phyloP scores from a whole-genome alignment of 208 protist species.

The Trypanosoma caninum region DNA sequence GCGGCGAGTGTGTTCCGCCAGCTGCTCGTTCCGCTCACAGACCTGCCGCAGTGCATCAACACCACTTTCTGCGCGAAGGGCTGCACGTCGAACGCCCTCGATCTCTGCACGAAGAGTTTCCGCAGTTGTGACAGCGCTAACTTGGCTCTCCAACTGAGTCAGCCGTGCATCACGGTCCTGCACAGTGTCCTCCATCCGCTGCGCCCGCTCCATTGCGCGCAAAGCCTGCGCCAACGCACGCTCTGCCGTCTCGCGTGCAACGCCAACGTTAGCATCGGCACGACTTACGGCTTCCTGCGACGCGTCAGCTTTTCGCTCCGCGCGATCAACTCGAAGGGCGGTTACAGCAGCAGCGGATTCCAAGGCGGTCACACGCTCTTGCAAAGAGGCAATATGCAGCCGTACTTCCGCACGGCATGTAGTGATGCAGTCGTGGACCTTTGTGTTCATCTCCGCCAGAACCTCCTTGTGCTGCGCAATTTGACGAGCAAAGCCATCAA shows the following conservation, averaged over 20 bases:
- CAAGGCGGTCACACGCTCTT: slow-evolving; percentile 64
- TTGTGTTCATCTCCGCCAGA: slow-evolving; percentile 40
- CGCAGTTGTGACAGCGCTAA: slow-evolving; percentile 42
- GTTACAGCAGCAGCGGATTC: slow-evolving; percentile 51
- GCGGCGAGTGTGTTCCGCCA: slow-evolving; percentile 31
- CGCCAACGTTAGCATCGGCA: slow-evolving; percentile 32
- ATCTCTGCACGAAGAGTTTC: slow-evolving; percentile 62
- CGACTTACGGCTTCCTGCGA: slow-evolving; percentile 39
- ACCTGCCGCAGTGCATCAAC: slow-evolving; percentile 46
- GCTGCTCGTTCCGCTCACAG: slow-evolving; percentile 44
- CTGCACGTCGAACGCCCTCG: slow-evolving; percentile 53
- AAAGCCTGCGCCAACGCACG: slow-evolving; percentile 24
- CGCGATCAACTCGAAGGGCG: slow-evolving; percentile 53
- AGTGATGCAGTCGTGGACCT: slow-evolving; percentile 44
- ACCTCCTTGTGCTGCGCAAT: slow-evolving; percentile 28
- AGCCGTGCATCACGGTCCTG: slow-evolving; percentile 63
- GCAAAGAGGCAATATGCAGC: slow-evolving; percentile 33
- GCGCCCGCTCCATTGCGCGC: slow-evolving; percentile 41
- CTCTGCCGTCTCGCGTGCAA: slow-evolving; percentile 36
- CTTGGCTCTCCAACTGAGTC: slow-evolving; percentile 49
- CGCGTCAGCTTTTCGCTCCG: slow-evolving; percentile 65
- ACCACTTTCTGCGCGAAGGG: slow-evolving; percentile 53
- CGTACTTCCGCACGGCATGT: slow-evolving; percentile 53
- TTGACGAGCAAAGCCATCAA: slow-evolving; percentile 36
- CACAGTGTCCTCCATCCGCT: slow-evolving; percentile 52